Conservation (phyloP, 352 stramenopile genomes). For the Globisporangium iwayamae region DNA sequence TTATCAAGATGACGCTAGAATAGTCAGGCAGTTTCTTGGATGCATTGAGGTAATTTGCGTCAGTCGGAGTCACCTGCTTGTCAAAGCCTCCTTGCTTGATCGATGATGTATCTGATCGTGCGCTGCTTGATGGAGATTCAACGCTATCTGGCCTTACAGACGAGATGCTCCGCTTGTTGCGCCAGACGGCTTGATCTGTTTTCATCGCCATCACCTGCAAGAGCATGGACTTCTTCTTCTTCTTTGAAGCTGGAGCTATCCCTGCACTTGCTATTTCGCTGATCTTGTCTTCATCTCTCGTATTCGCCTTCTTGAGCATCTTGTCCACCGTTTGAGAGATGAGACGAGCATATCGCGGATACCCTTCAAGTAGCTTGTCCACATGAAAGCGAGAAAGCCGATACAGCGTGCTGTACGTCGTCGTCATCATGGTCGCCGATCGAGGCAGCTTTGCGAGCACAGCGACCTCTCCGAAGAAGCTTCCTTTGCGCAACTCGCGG, state of each 20-base stretch:
- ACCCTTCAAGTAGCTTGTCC: conserved; percentile 52
- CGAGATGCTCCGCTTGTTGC: conserved; percentile 9
- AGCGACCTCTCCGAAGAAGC: conserved; percentile 64
- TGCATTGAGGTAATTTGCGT: neutral
- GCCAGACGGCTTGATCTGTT: conserved; percentile 11
- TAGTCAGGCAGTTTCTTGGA: neutral
- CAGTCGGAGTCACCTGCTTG: neutral
- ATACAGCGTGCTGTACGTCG: conserved; percentile 68
- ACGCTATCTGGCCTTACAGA: neutral
- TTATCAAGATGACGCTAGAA: neutral
- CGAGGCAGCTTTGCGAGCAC: conserved; percentile 60
- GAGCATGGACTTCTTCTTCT: conserved; percentile 11
- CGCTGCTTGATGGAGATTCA: neutral
- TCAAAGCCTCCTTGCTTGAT: neutral
- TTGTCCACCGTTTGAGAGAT: conserved; percentile 39
- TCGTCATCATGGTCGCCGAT: conserved; percentile 55
- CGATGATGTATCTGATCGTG: neutral
- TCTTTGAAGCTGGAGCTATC: neutral
- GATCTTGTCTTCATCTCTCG: conserved; percentile 17
- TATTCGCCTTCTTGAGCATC: conserved; percentile 34
- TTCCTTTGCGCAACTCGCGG: conserved; percentile 59
- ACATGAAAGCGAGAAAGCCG: conserved; percentile 42
- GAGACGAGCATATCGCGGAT: conserved; percentile 38
- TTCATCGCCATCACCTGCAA: conserved; percentile 7
- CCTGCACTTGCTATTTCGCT: conserved; percentile 7